phyloP scores from a whole-genome alignment of 306 rosid genomes.

The Potentilla sterilis region DNA sequence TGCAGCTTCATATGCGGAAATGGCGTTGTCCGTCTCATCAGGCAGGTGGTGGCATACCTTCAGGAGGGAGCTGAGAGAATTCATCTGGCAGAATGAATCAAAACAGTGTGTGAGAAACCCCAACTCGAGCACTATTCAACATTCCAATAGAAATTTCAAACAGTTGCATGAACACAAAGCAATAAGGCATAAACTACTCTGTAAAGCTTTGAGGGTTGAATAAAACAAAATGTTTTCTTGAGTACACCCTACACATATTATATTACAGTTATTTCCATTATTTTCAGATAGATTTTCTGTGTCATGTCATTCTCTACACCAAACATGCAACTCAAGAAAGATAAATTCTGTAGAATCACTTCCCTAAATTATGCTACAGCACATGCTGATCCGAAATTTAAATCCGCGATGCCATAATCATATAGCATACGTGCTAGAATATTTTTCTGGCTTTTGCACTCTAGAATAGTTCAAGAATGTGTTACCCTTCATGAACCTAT shows the following conservation, averaged over 20 bases:
- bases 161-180: not conserved
- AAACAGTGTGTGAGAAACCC: constrained; percentile 25
- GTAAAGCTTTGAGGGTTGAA: not conserved
- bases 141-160: not conserved
- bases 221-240: not conserved
- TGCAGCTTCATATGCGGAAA: constrained; percentile 66
- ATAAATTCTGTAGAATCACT: not conserved
- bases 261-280: not conserved
- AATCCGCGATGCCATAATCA: not conserved
- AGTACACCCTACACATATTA: not conserved
- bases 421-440: not conserved
- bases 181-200: not conserved
- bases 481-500: not conserved
- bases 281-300: not conserved
- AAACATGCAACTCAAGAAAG: not conserved
- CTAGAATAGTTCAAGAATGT: not conserved
- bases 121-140: constrained; percentile 20
- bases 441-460: not conserved
- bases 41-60: constrained; percentile 71
- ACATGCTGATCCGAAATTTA: not conserved
- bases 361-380: not conserved
- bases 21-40: constrained; percentile 31
- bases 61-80: constrained; percentile 83
- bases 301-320: not conserved
- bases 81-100: constrained; percentile 60